Conservation (phyloP, 805 yeast species). For the Zygosaccharomyces bailii region DNA sequence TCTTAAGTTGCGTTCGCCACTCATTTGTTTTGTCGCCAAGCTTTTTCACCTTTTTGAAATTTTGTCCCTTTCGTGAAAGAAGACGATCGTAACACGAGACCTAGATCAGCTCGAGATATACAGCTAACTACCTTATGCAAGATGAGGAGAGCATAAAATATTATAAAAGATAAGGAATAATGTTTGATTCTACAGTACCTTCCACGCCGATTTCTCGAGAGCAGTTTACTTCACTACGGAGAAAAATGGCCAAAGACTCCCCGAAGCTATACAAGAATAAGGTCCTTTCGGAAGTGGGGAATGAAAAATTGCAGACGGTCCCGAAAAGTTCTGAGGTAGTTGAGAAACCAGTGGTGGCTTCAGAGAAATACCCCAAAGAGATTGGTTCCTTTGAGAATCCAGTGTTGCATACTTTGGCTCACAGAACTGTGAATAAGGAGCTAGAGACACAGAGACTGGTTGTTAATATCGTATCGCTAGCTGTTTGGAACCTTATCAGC, state of each 20-base stretch:
- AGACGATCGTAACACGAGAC: background rate
- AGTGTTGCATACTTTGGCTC: constrained; percentile 29
- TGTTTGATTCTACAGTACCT: constrained; percentile 23
- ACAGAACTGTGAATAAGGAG: constrained; percentile 42
- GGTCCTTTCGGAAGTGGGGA: constrained; percentile 12
- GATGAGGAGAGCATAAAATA: background rate
- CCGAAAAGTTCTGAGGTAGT: background rate
- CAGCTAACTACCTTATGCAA: background rate
- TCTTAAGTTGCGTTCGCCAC: background rate
- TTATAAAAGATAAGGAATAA: background rate
- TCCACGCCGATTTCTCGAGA: constrained; percentile 23
- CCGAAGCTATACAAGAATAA: constrained; percentile 29
- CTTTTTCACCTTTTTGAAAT: background rate
- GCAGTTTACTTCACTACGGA: constrained; percentile 22
- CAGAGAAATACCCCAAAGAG: background rate
- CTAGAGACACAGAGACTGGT: constrained; percentile 37
- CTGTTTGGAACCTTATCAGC: constrained; percentile 30
- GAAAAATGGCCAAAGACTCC: constrained; percentile 26
- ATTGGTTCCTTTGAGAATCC: constrained; percentile 34
- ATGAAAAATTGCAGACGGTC: background rate
- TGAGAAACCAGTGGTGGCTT: background rate
- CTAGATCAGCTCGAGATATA: background rate
- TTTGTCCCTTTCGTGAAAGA: background rate
- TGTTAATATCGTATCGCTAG: constrained; percentile 33
- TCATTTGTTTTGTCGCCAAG: background rate